These are phyloP conservation scores for Aspergillus ellipticus DNA, from an alignment of 495 filamentous ascomycete species.

Conservation along the genomic window DNA sequence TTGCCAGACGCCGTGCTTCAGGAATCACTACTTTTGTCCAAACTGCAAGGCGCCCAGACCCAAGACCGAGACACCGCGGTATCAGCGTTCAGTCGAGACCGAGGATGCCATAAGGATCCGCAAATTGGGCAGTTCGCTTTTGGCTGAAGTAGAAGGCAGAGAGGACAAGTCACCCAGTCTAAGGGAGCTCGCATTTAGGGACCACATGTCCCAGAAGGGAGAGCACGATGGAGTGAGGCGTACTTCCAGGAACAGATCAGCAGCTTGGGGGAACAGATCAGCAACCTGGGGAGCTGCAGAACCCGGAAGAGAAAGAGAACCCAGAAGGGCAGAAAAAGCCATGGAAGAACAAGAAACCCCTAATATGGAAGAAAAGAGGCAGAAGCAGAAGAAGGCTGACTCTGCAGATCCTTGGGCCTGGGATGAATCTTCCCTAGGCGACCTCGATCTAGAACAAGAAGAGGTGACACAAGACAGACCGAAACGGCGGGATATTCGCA, in stretches of 20 bases:
- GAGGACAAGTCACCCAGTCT: neutral
- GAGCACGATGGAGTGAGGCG: neutral
- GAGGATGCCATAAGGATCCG: conserved; percentile 19
- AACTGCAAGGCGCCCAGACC: conserved; percentile 28
- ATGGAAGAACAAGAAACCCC: neutral
- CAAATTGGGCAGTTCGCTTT: conserved; percentile 14
- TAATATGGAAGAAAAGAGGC: neutral
- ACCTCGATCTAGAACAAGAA: conserved; percentile 18
- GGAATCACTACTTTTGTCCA: conserved; percentile 24
- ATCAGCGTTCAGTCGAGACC: neutral
- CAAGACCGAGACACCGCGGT: neutral
- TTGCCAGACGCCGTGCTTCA: conserved; percentile 25
- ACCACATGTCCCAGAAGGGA: neutral
- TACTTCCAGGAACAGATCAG: conserved; percentile 2
- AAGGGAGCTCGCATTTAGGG: conserved; percentile 6
- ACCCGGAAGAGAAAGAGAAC: neutral
- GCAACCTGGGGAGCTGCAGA: conserved; percentile 3
- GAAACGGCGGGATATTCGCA: conserved; percentile 27
- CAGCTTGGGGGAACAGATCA: no score
- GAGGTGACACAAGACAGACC: conserved; percentile 15
- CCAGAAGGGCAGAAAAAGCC: neutral
- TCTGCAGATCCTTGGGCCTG: conserved; percentile 29
- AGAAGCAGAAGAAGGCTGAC: conserved; percentile 6
- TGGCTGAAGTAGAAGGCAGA: conserved; percentile 11
- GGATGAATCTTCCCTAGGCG: conserved; percentile 32